These are phyloP conservation scores for Tylopilus subfusipes DNA, from an alignment of 768 basidiomycete genomes.

Conservation along the genomic window DNA sequence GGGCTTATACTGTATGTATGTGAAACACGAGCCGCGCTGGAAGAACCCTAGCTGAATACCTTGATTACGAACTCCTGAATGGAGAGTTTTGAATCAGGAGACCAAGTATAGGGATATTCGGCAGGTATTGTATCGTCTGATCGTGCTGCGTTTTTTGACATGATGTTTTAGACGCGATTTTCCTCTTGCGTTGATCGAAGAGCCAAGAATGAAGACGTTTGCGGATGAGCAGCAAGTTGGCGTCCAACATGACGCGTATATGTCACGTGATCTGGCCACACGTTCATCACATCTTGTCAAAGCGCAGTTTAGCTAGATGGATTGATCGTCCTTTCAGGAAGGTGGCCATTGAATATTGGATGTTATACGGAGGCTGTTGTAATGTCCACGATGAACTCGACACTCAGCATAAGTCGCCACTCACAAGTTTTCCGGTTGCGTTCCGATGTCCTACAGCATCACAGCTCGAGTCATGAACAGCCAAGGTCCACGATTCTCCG, in stretches of 20 bases:
- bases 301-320: too few relatives aligned
- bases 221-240: too few relatives aligned
- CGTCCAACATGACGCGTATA: too few relatives aligned
- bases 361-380: too few relatives aligned
- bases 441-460: background rate
- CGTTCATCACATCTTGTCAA: too few relatives aligned
- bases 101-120: slow-evolving; percentile 54
- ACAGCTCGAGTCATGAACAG: background rate
- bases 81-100: slow-evolving; percentile 36
- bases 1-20: slow-evolving; percentile 54
- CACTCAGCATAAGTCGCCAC: too few relatives aligned
- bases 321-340: too few relatives aligned
- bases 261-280: too few relatives aligned
- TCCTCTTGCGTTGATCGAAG: too few relatives aligned
- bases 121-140: slow-evolving; percentile 42
- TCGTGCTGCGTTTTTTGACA: slow-evolving; percentile 5
- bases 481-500: background rate
- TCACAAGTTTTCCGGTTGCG: background rate
- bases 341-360: too few relatives aligned
- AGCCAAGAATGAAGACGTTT: too few relatives aligned
- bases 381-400: too few relatives aligned
- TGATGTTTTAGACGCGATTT: background rate
- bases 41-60: slow-evolving; percentile 28
- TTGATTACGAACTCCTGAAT: slow-evolving; percentile 57
- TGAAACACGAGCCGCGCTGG: background rate